These are phyloP conservation scores for Globisporangium abappressorium DNA, from an alignment of 352 stramenopile species.

Conservation along the genomic window DNA sequence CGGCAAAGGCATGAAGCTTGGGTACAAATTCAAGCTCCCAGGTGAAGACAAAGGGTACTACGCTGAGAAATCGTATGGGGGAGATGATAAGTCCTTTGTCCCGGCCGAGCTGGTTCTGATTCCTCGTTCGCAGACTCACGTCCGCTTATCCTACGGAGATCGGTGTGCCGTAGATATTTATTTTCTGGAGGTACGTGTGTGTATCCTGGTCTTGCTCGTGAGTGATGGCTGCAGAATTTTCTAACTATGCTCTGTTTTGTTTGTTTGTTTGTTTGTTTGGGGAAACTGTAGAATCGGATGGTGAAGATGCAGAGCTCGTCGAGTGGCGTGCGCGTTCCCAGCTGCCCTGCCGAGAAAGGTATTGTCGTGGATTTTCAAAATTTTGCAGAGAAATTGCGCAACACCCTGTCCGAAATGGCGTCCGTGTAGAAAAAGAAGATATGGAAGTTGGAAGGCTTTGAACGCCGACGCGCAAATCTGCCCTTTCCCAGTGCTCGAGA, in stretches of 20 bases:
- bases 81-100: slow-evolving; percentile 86
- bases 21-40: slow-evolving; percentile 86
- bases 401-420: slow-evolving; percentile 83
- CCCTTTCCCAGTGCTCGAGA: background rate
- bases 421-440: slow-evolving; percentile 42
- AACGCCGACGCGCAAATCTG: background rate
- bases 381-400: slow-evolving; percentile 84
- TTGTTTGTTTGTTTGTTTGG: background rate
- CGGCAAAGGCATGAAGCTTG: slow-evolving; percentile 84
- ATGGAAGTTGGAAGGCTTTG: background rate
- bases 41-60: slow-evolving; percentile 86
- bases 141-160: slow-evolving; percentile 81
- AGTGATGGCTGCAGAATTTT: background rate
- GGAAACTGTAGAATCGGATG: slow-evolving; percentile 55
- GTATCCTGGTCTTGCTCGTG: background rate
- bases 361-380: slow-evolving; percentile 65
- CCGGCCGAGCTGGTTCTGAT: slow-evolving; percentile 81
- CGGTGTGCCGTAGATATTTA: slow-evolving; percentile 89
- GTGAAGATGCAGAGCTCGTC: slow-evolving; percentile 84
- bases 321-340: slow-evolving; percentile 72
- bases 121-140: slow-evolving; percentile 79
- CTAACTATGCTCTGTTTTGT: background rate
- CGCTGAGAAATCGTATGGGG: slow-evolving; percentile 78
- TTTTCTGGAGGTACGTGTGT: slow-evolving; percentile 71
- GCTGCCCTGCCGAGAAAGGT: slow-evolving; percentile 69